Conservation (phyloP, 768 basidiomycete species). For the Suillus americanus region DNA sequence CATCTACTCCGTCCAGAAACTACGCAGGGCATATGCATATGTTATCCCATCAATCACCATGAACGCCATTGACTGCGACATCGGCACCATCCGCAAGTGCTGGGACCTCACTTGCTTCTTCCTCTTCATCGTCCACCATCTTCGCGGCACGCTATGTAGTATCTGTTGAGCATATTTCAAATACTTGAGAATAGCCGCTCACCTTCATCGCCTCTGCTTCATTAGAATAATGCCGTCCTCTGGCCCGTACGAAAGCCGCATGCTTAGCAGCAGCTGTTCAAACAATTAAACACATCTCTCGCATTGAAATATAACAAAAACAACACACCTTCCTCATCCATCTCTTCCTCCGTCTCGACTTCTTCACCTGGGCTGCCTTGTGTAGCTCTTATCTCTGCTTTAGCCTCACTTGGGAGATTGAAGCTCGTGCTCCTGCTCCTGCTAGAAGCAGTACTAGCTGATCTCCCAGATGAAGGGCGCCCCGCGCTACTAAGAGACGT, state of each 20-base stretch:
- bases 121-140: conserved; percentile 54
- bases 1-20: neutral
- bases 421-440: conserved; percentile 88
- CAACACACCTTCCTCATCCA: conserved; percentile 84
- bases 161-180: neutral
- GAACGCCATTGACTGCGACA: conserved; percentile 21
- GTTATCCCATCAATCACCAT: conserved; percentile 12
- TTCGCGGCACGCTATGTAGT: conserved; percentile 56
- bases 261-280: conserved; percentile 74
- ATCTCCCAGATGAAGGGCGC: conserved; percentile 51
- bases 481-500: conserved; percentile 71
- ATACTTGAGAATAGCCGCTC: conserved; percentile 12
- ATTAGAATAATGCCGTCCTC: conserved; percentile 85
- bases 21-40: neutral
- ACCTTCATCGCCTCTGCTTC: conserved; percentile 95
- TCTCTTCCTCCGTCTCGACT: conserved; percentile 72
- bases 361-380: conserved; percentile 45
- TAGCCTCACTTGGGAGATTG: conserved; percentile 70
- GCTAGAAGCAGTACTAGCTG: conserved; percentile 65
- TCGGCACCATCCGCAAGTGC: conserved; percentile 3
- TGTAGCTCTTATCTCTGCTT: conserved; percentile 55
- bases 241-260: conserved; percentile 75
- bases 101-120: conserved; percentile 19
- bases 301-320: neutral
- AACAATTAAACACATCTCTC: conserved; percentile 1